Conservation (phyloP, 768 basidiomycete genomes). For the Lentinula sp. region DNA sequence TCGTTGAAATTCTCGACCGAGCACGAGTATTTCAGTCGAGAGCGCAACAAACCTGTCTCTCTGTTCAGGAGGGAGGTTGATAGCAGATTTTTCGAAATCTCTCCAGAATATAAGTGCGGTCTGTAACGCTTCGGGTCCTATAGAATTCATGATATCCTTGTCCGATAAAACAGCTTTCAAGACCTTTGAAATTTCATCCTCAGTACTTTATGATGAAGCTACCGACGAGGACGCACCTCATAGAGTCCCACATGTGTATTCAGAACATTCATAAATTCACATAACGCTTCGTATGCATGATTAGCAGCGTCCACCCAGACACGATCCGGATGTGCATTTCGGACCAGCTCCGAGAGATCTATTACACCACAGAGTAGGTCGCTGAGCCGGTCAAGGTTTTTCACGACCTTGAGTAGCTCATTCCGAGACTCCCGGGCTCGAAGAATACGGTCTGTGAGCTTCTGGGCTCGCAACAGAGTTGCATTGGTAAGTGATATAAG, state of each 20-base stretch:
- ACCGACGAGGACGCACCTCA: conserved; percentile 49
- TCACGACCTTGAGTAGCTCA: conserved; percentile 83
- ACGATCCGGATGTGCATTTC: conserved; percentile 88
- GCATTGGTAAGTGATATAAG: conserved; percentile 71
- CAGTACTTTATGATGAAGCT: conserved; percentile 8
- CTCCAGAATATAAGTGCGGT: conserved; percentile 93
- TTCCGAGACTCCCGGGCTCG: conserved; percentile 62
- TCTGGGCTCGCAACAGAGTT: conserved; percentile 73
- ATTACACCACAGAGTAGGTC: conserved; percentile 95
- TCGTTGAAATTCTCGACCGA: conserved; percentile 82
- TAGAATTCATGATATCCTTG: conserved; percentile 53
- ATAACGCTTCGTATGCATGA: conserved; percentile 83
- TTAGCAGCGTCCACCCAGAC: conserved; percentile 82
- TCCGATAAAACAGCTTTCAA: conserved; percentile 67
- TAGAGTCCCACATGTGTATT: conserved; percentile 93
- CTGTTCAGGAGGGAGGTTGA: conserved; percentile 74
- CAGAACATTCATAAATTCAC: conserved; percentile 95
- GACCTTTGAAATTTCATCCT: conserved; percentile 36
- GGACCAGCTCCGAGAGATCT: conserved; percentile 89
- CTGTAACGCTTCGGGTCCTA: conserved; percentile 70
- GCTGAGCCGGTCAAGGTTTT: conserved; percentile 94
- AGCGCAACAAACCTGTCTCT: conserved; percentile 82
- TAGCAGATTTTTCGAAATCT: conserved; percentile 97
- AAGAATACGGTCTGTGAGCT: conserved; percentile 80
- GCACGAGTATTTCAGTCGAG: conserved; percentile 82